These are phyloP conservation scores for Tolypocladium inflatum DNA, from an alignment of 2,329 filamentous ascomycete species.

Conservation along the genomic window DNA sequence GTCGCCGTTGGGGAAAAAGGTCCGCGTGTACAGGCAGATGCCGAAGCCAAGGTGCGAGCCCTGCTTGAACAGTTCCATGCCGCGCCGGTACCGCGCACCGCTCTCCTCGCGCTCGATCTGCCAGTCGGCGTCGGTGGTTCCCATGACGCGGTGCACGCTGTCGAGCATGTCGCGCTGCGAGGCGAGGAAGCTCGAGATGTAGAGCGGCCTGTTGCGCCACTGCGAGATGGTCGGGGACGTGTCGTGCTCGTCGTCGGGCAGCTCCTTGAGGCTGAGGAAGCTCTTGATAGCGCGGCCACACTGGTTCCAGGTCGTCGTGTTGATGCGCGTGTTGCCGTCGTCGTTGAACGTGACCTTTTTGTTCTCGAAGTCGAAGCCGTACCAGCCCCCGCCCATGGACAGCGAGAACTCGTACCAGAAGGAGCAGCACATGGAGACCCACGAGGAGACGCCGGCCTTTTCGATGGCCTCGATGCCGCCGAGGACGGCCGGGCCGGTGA, in stretches of 20 bases:
- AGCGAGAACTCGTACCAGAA: constrained; percentile 49
- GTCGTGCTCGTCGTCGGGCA: constrained; percentile 29
- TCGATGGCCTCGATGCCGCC: constrained; percentile 27
- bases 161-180: constrained; percentile 58
- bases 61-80: constrained; percentile 29
- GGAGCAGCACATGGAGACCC: constrained; percentile 41
- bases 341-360: constrained; percentile 37
- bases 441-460: constrained; percentile 26
- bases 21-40: constrained; percentile 43
- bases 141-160: constrained; percentile 47
- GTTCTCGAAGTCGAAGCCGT: constrained; percentile 40
- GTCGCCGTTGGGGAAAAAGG: constrained; percentile 36
- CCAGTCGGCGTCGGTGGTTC: constrained; percentile 52
- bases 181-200: constrained; percentile 45
- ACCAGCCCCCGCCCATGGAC: constrained; percentile 25
- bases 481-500: constrained; percentile 12
- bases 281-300: constrained; percentile 44
- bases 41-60: constrained; percentile 32
- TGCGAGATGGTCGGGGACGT: constrained; percentile 25
- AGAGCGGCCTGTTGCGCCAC: constrained; percentile 36
- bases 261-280: constrained; percentile 33
- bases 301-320: constrained; percentile 50
- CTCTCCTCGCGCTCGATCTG: constrained; percentile 37
- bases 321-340: constrained; percentile 46
- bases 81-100: constrained; percentile 33